These are phyloP conservation scores for Puccinia coronata DNA, from an alignment of 1,284 basidiomycete genomes.

Conservation along the genomic window DNA sequence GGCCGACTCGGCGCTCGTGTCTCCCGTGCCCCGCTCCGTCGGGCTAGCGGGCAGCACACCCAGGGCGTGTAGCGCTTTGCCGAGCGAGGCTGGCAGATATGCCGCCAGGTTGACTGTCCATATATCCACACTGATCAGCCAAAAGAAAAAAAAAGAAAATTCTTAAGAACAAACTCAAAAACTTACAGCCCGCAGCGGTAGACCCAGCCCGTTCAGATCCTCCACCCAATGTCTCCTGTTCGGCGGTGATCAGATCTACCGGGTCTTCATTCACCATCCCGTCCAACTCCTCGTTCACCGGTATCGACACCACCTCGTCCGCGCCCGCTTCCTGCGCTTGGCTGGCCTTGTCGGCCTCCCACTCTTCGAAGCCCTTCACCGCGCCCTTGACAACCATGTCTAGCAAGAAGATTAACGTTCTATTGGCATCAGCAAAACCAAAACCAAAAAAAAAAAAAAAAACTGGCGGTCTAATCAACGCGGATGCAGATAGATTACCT, in stretches of 20 bases:
- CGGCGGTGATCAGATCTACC: constrained; percentile 34
- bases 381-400: constrained; percentile 98
- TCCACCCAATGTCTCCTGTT: constrained; percentile 7
- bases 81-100: constrained; percentile 80
- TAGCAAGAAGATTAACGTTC: not conserved
- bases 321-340: not conserved
- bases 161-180: not conserved
- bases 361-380: constrained; percentile 86
- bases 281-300: constrained; percentile 27
- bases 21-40: constrained; percentile 46
- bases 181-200: constrained; percentile 50
- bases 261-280: constrained; percentile 39
- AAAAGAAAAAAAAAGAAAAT: constrained; percentile 12
- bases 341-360: constrained; percentile 58
- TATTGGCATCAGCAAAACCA: not conserved
- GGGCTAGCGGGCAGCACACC: constrained; percentile 64
- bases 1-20: not conserved
- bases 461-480: too few species aligned
- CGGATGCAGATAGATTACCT: constrained; percentile 48
- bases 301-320: not conserved
- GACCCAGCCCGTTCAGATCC: constrained; percentile 11
- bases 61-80: constrained; percentile 69
- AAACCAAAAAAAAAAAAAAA: too few species aligned
- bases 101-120: constrained; percentile 74
- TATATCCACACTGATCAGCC: constrained; percentile 22